A percentile compares a stretch with the other conserved stretches of the same genome.
Conservation (phyloP, 306 rosid species). For the Fragaria vesca region DNA sequence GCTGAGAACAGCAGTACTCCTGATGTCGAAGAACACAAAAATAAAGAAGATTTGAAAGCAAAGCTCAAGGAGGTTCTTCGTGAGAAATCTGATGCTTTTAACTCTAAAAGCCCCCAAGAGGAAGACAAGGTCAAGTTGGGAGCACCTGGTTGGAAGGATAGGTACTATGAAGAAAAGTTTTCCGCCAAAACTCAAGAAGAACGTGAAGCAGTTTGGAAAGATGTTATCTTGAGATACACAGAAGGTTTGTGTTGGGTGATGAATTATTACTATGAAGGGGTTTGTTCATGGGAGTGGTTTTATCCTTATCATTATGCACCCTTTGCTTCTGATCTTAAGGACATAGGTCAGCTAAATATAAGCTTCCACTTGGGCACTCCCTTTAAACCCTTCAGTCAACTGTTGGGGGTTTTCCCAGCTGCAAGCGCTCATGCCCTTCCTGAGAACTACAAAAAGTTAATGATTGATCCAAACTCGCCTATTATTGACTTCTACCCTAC, state of each 20-base stretch:
- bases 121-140: conserved; percentile 91
- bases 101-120: conserved; percentile 46
- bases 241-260: conserved; percentile 97
- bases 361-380: conserved; percentile 71
- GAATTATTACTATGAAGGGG: conserved; percentile 98
- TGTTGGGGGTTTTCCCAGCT: conserved; percentile 92
- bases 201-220: conserved; percentile 66
- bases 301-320: conserved; percentile 98
- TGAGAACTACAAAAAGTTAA: conserved; percentile 70
- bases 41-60: conserved; percentile 76
- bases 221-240: conserved; percentile 88
- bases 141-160: conserved; percentile 91
- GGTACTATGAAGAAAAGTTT: conserved; percentile 89
- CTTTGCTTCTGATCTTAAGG: conserved; percentile 91
- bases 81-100: conserved; percentile 80
- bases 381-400: conserved; percentile 94
- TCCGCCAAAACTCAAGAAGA: conserved; percentile 78
- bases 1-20: conserved; percentile 51
- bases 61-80: conserved; percentile 78
- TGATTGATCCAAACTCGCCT: conserved; percentile 82
- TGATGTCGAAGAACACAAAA: conserved; percentile 47
- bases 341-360: conserved; percentile 68
- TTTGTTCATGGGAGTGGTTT: conserved; percentile 99
- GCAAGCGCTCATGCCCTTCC: conserved; percentile 98
- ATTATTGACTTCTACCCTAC: conserved; percentile 83